Base-by-base conservation (phyloP, 202 grass and related monocot species). In the Panicum virgatum region DNA sequence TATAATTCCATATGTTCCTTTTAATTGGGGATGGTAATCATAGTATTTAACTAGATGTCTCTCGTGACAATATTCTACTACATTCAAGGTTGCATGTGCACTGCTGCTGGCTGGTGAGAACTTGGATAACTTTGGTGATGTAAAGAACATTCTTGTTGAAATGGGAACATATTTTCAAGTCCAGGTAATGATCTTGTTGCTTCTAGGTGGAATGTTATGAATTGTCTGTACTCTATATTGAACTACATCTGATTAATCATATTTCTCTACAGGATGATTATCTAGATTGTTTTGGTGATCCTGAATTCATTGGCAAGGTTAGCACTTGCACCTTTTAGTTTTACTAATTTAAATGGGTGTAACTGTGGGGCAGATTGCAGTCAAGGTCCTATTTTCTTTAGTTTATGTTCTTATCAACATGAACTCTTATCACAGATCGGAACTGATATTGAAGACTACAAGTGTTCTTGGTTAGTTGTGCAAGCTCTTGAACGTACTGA, bases 161-260 rank as follows among this genome's bases (percentile, higher is more conserved):
- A 97, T 97, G 94, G 94, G 94, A 80, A 97, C 94, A 61, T 97
- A 94, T 54, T 97, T 97, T 83, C 94, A 97, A 91, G 89, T 97
- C n/a, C 94, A 97, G 92, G 94, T 94, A 73, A 62, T 57, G 70
- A 9, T 40, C 20, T 22, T 53, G 38, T 30, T 68, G 50, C 51
- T 53, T 51, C 42, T 74, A 74, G 15, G 56, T 3, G 1, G 59
- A 78, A 61, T 25, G 51, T 47, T 67, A 63, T 65, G 42, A 16
- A 22, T 27, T 76, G 11, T 76, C 71, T 67, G 37, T 52, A 77
- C 71, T n/a, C n/a, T n/a, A n/a, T n/a, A n/a, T n/a, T n/a, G 39
- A 9, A 27, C 40, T 76, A 4, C 23, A 71, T 61, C 81, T 77
- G 27, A 72, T 85, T 66, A 66, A 16, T 59, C 23, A 25, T 37